Base-by-base conservation (phyloP, 768 basidiomycete species). In the Mycena chlorophos region DNA sequence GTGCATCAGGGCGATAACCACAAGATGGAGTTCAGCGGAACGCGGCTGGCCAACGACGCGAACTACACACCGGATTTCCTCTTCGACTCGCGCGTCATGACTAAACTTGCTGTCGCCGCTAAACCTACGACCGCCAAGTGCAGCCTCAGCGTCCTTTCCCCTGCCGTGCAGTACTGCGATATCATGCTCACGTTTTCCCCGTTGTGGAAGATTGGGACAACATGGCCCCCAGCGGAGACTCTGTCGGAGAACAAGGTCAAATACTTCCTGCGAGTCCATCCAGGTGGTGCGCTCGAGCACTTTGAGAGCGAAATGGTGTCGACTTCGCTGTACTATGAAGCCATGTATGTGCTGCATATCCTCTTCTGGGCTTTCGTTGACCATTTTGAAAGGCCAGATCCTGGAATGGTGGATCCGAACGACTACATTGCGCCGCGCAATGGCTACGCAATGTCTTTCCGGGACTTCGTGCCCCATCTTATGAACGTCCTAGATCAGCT, bases 291-390 rank as follows among this genome's bases (percentile, higher is more conserved):
- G 0, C 71, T 94, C 46, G 91, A 94, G 66, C 91, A 94, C 68
- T 93, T 92, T 60, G 88, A 90, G 64, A 88, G 84, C 56, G 84
- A 88, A 69, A 86, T 86, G 74, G 88, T 87, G 20, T 77, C 88
- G 1, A 92, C 90, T 10, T 81, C 89, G 10, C 65, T 94, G 49
- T 94, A 92, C 72, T 94, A 94, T 63, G 91, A 94, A 74, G 91
- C 87, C 23, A 72, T 87, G 91, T 89, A 69, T 67, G 40, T 19
- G 89, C 76, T 20, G 3, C 22, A 13, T 42, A 47, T 8, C 14
- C 55, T 26, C 40, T 20, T 40, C 43, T 22, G 17, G 19, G 28
- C 28, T 31, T 31, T 25, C 14, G 20, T 52, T 57, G 40, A 56
- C 57, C 22, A 34, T 29, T 39, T 40, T 42, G 17, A n/a, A 63